Percentiles rank a stretch among this genome's conserved stretches.
Evolutionary conservation across 441 rosid genomes (phyloP).

Genomic region (Gossypium gossypioides): DNA sequence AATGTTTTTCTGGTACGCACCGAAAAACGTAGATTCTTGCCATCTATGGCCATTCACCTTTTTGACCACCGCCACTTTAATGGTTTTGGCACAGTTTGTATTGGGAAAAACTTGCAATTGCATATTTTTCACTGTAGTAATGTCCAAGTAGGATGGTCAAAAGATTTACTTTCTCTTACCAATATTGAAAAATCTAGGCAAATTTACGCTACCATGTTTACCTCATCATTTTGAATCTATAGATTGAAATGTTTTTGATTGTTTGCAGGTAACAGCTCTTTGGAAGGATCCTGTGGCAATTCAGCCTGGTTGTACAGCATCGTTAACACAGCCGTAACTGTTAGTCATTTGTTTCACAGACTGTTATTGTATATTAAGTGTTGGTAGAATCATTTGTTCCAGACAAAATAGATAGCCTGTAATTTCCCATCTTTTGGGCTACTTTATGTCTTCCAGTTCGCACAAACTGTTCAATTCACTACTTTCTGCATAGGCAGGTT

Average conservation of each 20-base stretch:
- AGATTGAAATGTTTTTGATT: background rate
- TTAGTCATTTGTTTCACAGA: constrained; percentile 2
- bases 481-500: no score
- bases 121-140: background rate
- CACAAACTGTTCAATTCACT: no score
- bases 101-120: background rate
- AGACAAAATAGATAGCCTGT: no score
- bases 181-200: background rate
- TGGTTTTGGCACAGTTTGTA: background rate
- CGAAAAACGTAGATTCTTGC: background rate
- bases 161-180: background rate
- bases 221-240: background rate
- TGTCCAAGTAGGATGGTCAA: background rate
- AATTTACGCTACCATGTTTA: background rate
- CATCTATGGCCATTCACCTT: background rate
- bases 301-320: constrained; percentile 11
- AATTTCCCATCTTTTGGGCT: no score
- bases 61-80: background rate
- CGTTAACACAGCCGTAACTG: background rate
- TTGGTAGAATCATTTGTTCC: background rate
- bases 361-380: background rate
- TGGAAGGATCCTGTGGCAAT: background rate
- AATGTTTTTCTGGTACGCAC: background rate
- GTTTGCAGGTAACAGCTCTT: constrained; percentile 7
- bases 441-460: no score